These are phyloP conservation scores for Daphne laureola DNA, from an alignment of 441 rosid species.

Conservation along the genomic window DNA sequence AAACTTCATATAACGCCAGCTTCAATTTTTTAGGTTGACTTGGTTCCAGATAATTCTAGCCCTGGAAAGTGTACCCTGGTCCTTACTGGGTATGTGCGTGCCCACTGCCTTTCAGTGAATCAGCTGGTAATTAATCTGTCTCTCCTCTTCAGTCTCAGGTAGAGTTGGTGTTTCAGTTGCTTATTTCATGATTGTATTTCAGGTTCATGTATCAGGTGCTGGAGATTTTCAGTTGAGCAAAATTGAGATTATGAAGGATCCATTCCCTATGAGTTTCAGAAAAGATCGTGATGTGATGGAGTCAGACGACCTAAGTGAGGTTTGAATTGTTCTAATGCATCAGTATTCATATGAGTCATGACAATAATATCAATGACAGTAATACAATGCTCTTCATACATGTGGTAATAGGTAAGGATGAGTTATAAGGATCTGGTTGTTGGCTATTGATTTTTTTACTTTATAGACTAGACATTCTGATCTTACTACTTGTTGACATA, in stretches of 20 bases:
- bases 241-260: constrained; percentile 78
- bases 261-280: constrained; percentile 56
- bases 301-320: constrained; percentile 41
- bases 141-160: constrained; percentile 14
- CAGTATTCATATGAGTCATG: background rate
- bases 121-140: constrained; percentile 61
- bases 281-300: constrained; percentile 70
- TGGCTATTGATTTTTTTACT: background rate
- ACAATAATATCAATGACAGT: too few relatives aligned
- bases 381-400: too few relatives aligned
- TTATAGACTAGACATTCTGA: background rate
- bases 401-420: too few relatives aligned
- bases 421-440: too few relatives aligned
- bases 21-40: constrained; percentile 39
- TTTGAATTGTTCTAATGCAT: constrained; percentile 36
- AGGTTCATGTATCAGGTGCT: constrained; percentile 90
- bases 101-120: constrained; percentile 68
- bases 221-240: constrained; percentile 86
- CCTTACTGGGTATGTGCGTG: constrained; percentile 73
- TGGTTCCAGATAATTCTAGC: constrained; percentile 39
- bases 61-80: constrained; percentile 55
- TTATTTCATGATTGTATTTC: constrained; percentile 9
- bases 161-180: constrained; percentile 12
- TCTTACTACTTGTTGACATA: too few relatives aligned
- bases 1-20: background rate